These are phyloP conservation scores for Fonsecaea monophora DNA, from an alignment of 2,329 filamentous ascomycete genomes.

Conservation along the genomic window DNA sequence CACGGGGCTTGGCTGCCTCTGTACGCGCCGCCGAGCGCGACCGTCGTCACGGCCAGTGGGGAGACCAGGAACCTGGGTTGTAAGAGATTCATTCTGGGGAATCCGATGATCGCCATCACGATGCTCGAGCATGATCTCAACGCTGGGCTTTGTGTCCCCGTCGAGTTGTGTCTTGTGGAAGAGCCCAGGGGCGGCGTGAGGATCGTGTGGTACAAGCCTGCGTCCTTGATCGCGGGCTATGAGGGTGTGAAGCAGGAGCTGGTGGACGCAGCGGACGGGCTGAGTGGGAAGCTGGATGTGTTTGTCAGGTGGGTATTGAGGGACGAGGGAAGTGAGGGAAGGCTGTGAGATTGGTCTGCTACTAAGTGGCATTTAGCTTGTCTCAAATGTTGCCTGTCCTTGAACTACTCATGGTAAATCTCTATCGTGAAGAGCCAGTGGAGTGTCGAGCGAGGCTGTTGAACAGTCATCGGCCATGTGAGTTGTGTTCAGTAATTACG, in stretches of 20 bases:
- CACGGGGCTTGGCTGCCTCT: conserved; percentile 27
- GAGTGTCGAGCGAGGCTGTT: not conserved
- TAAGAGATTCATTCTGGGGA: conserved; percentile 28
- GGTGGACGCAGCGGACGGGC: conserved; percentile 22
- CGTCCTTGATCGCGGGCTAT: conserved; percentile 26
- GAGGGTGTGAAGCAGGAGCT: conserved; percentile 23
- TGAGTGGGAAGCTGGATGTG: conserved; percentile 26
- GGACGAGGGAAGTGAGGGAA: conserved; percentile 14
- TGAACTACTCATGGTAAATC: not conserved
- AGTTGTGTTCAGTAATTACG: no score
- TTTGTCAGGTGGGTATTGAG: conserved; percentile 24
- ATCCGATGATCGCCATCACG: conserved; percentile 29
- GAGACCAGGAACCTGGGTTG: conserved; percentile 14
- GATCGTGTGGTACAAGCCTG: conserved; percentile 26
- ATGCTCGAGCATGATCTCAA: conserved; percentile 29
- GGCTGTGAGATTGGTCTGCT: not conserved
- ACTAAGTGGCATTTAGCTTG: not conserved
- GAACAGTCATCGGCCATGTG: not conserved
- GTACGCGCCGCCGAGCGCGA: conserved; percentile 21
- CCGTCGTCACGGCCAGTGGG: conserved; percentile 4
- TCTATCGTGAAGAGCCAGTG: not conserved
- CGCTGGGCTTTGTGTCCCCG: conserved; percentile 29
- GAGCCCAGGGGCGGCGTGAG: conserved; percentile 19
- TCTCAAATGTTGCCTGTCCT: not conserved
- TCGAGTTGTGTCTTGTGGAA: conserved; percentile 30